phyloP scores from a whole-genome alignment of 2,329 filamentous ascomycete species.

The Monosporascus sp. region DNA sequence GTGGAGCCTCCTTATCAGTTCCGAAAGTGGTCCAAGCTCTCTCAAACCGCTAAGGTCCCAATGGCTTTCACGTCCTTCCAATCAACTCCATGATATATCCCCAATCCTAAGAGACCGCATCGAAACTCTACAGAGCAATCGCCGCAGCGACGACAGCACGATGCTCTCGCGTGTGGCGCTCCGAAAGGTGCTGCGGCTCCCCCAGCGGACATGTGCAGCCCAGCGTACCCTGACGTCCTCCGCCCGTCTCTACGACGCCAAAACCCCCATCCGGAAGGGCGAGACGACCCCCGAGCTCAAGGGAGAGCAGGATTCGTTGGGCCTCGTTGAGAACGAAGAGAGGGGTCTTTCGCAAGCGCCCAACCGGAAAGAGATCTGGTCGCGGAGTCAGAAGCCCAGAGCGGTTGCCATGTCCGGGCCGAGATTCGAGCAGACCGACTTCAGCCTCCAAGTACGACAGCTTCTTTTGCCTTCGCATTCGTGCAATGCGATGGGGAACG shows the following conservation, averaged over 20 bases:
- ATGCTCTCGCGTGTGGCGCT: slow-evolving; percentile 40
- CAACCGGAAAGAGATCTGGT: slow-evolving; percentile 79
- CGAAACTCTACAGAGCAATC: slow-evolving; percentile 14
- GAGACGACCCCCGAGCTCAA: slow-evolving; percentile 38
- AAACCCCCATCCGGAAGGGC: slow-evolving; percentile 32
- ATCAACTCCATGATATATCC: slow-evolving; percentile 2
- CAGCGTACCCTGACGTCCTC: slow-evolving; percentile 45
- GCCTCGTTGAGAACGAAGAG: slow-evolving; percentile 40
- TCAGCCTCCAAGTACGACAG: slow-evolving; percentile 74
- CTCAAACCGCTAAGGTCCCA: background rate
- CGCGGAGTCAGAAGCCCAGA: slow-evolving; percentile 75
- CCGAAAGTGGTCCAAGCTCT: background rate
- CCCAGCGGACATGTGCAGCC: slow-evolving; percentile 38
- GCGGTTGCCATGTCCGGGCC: slow-evolving; percentile 85
- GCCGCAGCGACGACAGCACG: slow-evolving; percentile 42
- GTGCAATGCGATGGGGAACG: slow-evolving; percentile 21
- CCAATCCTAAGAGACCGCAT: background rate
- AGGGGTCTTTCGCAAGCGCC: slow-evolving; percentile 65
- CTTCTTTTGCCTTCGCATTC: background rate
- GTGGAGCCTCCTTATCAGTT: background rate
- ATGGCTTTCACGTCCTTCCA: background rate
- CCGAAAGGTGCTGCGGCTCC: slow-evolving; percentile 36
- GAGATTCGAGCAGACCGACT: slow-evolving; percentile 94
- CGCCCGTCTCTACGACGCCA: slow-evolving; percentile 39
- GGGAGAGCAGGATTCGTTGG: slow-evolving; percentile 35